Base-by-base conservation (phyloP, 2,329 filamentous ascomycete genomes). In the Aspergillus proliferans region DNA sequence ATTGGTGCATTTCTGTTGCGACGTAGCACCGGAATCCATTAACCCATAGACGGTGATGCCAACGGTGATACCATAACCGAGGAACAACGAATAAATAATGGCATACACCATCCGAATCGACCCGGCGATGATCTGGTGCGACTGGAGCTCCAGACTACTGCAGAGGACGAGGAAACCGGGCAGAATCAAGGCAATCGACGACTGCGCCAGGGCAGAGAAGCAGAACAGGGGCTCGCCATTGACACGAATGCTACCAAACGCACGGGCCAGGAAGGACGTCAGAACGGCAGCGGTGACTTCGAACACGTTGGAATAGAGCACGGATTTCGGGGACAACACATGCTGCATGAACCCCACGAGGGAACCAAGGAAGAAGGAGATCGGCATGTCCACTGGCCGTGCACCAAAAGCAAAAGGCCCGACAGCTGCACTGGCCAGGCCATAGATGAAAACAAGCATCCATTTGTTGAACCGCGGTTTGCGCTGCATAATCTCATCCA, bases 331-430 rank as follows among this genome's bases (percentile, higher is more conserved):
- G 0, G 87, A 84, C 5, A 89, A 71, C 26, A 88, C 78, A 10
- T 91, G 79, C 62, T 92, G 87, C 50, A 93, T 74, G 47, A 84
- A 71, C 1, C 88, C 88, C 2, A 93, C 76, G 22, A 89, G 72
- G 58, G 80, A 83, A 2, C 88, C 88, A 0, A 93, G 76, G 0
- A 88, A 49, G 63, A 92, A 92, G 36, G 83, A 82, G 24, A 91
- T 78, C 0, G 87, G 87, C 52, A 93, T 72, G 64, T 94, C 88
- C 59, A 91, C 85, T 38, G 84, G 80, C 3, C 87, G 80, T 5
- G 85, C 86, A 49, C 82, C 74, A 60, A 92, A 93, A 4, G 85
- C 86, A 59, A 92, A 92, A 0, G 87, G 87, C 0, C 85, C 87
- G 1, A 92, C 87, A 2, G 76, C 80, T 0, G 82, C 84, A 12